These are phyloP conservation scores for Penicillium silybi DNA, from an alignment of 495 filamentous ascomycete species.

Conservation along the genomic window DNA sequence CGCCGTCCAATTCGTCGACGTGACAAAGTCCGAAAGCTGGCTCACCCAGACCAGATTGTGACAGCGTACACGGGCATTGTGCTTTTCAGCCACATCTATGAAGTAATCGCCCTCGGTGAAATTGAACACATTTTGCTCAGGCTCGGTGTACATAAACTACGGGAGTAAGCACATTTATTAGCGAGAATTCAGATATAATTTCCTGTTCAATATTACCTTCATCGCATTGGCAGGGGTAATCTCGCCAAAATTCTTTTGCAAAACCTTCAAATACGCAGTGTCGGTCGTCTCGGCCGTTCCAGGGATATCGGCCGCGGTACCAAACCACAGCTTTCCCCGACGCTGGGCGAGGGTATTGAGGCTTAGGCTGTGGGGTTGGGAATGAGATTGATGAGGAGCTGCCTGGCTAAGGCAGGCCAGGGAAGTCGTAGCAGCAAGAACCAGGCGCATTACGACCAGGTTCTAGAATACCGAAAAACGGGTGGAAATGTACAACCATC, in stretches of 20 bases:
- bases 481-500: neutral
- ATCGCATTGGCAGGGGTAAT: slow-evolving; percentile 52
- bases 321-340: slow-evolving; percentile 18
- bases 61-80: slow-evolving; percentile 48
- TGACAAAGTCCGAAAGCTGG: slow-evolving; percentile 50
- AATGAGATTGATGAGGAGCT: slow-evolving; percentile 1
- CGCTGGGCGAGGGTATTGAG: slow-evolving; percentile 20
- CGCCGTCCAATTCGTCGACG: slow-evolving; percentile 43
- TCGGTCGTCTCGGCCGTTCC: slow-evolving; percentile 16
- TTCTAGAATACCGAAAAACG: neutral
- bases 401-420: slow-evolving; percentile 6
- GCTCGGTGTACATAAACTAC: slow-evolving; percentile 41
- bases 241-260: slow-evolving; percentile 47
- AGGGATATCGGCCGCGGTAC: slow-evolving; percentile 21
- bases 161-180: neutral
- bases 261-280: slow-evolving; percentile 13
- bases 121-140: slow-evolving; percentile 40
- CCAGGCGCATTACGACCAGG: neutral
- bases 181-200: neutral
- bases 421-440: slow-evolving; percentile 2
- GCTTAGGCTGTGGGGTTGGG: neutral
- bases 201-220: slow-evolving; percentile 27
- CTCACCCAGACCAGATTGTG: slow-evolving; percentile 57
- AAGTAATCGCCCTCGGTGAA: slow-evolving; percentile 46
- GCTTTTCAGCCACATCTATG: slow-evolving; percentile 37